These are phyloP conservation scores for Massarina eburnea DNA, from an alignment of 2,329 filamentous ascomycete genomes.

Conservation along the genomic window DNA sequence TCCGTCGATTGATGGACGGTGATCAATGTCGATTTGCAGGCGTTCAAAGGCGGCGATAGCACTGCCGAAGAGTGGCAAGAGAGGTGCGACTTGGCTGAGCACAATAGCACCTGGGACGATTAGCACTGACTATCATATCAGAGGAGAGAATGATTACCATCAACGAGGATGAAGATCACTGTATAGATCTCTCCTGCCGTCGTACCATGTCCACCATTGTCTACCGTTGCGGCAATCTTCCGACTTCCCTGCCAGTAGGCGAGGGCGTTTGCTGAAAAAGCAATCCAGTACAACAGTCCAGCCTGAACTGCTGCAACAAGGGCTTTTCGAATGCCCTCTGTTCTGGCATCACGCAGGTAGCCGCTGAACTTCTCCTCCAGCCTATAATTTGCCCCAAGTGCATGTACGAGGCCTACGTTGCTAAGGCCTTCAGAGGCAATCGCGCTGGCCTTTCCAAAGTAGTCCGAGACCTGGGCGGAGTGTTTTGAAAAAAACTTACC, in stretches of 20 bases:
- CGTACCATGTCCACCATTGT: conserved; percentile 27
- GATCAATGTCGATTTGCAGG: conserved; percentile 60
- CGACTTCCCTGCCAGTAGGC: conserved; percentile 69
- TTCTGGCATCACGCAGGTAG: conserved; percentile 54
- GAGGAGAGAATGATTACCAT: conserved; percentile 38
- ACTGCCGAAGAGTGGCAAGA: conserved; percentile 53
- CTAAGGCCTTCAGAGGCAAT: conserved; percentile 65
- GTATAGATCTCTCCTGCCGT: conserved; percentile 55
- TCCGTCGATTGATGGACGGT: conserved; percentile 43
- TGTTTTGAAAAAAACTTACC: conserved; percentile 59
- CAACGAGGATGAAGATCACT: conserved; percentile 58
- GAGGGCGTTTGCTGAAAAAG: conserved; percentile 66
- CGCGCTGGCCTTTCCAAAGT: conserved; percentile 60
- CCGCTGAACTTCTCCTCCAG: conserved; percentile 62
- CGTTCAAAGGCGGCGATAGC: conserved; percentile 60
- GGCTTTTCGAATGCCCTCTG: conserved; percentile 61
- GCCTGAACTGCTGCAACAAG: conserved; percentile 59
- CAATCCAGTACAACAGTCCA: conserved; percentile 67
- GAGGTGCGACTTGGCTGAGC: conserved; percentile 49
- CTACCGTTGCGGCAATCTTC: conserved; percentile 52
- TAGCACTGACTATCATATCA: conserved; percentile 2
- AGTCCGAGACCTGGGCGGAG: conserved; percentile 52
- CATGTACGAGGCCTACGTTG: conserved; percentile 64
- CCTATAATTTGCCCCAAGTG: conserved; percentile 61
- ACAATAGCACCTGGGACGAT: conserved; percentile 46